Percentiles rank a stretch among this genome's conserved stretches.
Conservation (phyloP, 495 filamentous ascomycete species). For the Immersiella caudata region DNA sequence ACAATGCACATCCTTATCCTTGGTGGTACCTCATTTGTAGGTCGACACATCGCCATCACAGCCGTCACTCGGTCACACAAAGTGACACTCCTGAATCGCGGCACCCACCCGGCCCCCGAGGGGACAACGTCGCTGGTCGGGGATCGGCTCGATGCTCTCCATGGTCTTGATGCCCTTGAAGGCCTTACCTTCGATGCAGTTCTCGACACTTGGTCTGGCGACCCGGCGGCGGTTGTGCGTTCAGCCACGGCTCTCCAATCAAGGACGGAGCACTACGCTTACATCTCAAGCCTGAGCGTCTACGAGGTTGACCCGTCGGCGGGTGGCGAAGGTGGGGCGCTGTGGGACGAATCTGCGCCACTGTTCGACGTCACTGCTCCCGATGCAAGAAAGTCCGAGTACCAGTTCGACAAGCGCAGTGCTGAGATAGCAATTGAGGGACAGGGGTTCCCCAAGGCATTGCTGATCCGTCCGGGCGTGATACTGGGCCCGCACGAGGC, state of each 20-base stretch:
- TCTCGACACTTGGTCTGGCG: conserved; percentile 4
- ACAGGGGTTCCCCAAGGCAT: background rate
- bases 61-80: background rate
- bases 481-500: conserved; percentile 4
- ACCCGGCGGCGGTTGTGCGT: background rate
- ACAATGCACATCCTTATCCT: conserved; percentile 7
- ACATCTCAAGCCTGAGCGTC: background rate
- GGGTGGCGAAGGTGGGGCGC: background rate
- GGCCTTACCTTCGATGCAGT: conserved; percentile 1
- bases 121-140: background rate
- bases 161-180: background rate
- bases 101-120: background rate
- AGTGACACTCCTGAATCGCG: background rate
- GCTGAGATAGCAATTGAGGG: background rate
- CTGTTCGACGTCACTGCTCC: background rate
- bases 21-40: conserved; percentile 6
- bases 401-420: background rate
- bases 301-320: background rate
- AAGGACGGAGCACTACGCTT: background rate
- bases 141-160: background rate
- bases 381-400: background rate
- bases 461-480: background rate
- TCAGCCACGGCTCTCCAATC: background rate
- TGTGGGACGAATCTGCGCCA: background rate
- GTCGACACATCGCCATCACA: background rate